phyloP scores from a whole-genome alignment of 352 stramenopile species.

The Blastocystis sp. region DNA sequence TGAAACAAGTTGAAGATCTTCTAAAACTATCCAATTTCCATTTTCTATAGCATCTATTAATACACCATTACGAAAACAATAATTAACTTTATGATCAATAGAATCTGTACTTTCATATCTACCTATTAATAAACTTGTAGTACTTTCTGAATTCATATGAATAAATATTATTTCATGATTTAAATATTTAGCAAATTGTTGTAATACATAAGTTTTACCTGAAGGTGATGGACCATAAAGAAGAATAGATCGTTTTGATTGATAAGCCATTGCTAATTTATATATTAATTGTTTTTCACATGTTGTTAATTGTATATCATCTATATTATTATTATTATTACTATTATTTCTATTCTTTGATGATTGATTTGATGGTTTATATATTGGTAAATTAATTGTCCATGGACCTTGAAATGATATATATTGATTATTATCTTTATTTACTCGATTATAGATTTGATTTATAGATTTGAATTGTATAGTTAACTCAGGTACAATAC shows the following conservation, averaged over 20 bases:
- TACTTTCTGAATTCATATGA: no score
- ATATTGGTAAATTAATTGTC: no score
- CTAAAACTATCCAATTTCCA: slow-evolving; percentile 1
- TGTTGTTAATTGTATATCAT: not conserved
- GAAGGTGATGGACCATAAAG: slow-evolving; percentile 9
- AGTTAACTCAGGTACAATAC: no score
- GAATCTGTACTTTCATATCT: not conserved
- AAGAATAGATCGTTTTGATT: slow-evolving; percentile 13
- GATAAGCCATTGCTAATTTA: slow-evolving; percentile 10
- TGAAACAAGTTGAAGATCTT: slow-evolving; percentile 9
- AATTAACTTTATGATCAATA: not conserved
- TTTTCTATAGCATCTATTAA: slow-evolving; percentile 13
- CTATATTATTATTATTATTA: no score
- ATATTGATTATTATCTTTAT: no score
- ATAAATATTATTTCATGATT: no score
- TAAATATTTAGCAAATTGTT: not conserved
- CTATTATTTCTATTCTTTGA: no score
- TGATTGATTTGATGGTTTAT: no score
- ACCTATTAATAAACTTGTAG: slow-evolving; percentile 1
- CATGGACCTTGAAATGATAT: no score
- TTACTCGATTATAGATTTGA: no score
- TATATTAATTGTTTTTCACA: not conserved
- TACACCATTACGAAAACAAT: slow-evolving; percentile 5
- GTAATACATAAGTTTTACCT: not conserved
- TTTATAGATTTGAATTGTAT: no score